A percentile compares a stretch with the other conserved stretches of the same genome.
Evolutionary conservation across 2,329 filamentous ascomycete genomes (phyloP).

Genomic region (Ciborinia camelliae): DNA sequence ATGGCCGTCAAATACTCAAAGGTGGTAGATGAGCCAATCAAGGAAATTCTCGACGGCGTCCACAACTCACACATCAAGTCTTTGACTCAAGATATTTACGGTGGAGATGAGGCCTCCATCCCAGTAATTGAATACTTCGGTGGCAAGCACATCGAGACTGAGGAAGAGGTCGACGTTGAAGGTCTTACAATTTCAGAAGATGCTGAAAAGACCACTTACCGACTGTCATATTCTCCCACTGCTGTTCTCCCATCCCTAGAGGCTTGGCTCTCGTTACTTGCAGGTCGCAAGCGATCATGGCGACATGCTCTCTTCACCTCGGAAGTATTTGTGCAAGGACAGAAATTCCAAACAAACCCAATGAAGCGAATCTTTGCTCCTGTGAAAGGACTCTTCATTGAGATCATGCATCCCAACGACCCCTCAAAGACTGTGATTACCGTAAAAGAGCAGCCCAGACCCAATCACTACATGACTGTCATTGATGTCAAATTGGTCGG

Average conservation of each 20-base stretch:
- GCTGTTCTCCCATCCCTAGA: slow-evolving; percentile 74
- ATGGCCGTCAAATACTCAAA: slow-evolving; percentile 89
- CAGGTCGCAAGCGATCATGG: slow-evolving; percentile 85
- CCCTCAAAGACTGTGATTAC: slow-evolving; percentile 79
- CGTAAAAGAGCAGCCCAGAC: slow-evolving; percentile 81
- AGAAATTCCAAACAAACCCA: slow-evolving; percentile 96
- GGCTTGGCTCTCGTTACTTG: slow-evolving; percentile 83
- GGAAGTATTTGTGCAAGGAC: slow-evolving; percentile 90
- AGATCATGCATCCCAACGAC: slow-evolving; percentile 79
- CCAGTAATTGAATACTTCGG: slow-evolving; percentile 94
- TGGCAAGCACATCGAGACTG: slow-evolving; percentile 72
- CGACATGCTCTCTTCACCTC: slow-evolving; percentile 90
- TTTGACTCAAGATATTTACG: slow-evolving; percentile 77
- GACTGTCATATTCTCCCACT: slow-evolving; percentile 71
- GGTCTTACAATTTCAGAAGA: slow-evolving; percentile 82
- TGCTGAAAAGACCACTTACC: slow-evolving; percentile 75
- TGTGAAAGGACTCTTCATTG: slow-evolving; percentile 80
- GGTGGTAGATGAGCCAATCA: slow-evolving; percentile 86
- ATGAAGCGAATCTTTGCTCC: slow-evolving; percentile 89
- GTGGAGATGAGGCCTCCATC: slow-evolving; percentile 67
- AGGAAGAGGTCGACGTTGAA: slow-evolving; percentile 74
- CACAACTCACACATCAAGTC: slow-evolving; percentile 82
- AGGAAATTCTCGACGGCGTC: slow-evolving; percentile 89
- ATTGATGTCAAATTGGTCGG: slow-evolving; percentile 76
- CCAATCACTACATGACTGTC: slow-evolving; percentile 83